Conservation (phyloP, 345 rosid species). For the Citrus maxima region DNA sequence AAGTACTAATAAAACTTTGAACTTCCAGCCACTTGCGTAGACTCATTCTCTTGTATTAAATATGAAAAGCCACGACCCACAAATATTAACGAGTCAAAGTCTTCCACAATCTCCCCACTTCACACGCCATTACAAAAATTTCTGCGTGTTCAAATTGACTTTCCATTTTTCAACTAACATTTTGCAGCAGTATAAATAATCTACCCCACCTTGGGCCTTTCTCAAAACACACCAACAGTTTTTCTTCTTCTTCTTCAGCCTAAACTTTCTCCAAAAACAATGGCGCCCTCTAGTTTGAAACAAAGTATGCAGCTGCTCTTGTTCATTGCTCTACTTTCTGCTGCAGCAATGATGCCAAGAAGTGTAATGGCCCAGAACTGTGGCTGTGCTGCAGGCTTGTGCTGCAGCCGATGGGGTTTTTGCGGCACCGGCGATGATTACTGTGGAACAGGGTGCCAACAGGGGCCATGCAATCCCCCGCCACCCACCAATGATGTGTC, state of each 20-base stretch:
- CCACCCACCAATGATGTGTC: constrained; percentile 34
- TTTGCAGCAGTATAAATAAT: not conserved
- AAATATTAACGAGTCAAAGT: not conserved
- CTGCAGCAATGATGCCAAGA: not conserved
- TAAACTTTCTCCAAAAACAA: not conserved
- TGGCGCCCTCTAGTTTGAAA: not conserved
- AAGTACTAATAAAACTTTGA: not conserved
- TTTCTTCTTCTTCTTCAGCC: not conserved
- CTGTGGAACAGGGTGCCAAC: constrained; percentile 43
- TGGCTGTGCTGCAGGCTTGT: constrained; percentile 22
- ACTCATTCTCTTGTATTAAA: not conserved
- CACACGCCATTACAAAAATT: not conserved
- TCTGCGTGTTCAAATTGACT: not conserved
- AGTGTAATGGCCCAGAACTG: constrained; percentile 24
- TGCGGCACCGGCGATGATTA: constrained; percentile 24
- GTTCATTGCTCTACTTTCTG: not conserved
- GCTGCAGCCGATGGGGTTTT: constrained; percentile 30
- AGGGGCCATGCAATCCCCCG: constrained; percentile 52
- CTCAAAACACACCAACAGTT: not conserved
- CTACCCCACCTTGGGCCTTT: not conserved
- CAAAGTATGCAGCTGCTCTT: not conserved
- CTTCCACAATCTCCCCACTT: not conserved
- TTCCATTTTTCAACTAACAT: not conserved
- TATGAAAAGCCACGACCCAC: not conserved
- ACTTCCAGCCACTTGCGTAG: not conserved